A percentile compares a stretch with the other conserved stretches of the same genome.
Evolutionary conservation across 352 stramenopile genomes (phyloP).

Genomic region (Globisporangium abappressorium): DNA sequence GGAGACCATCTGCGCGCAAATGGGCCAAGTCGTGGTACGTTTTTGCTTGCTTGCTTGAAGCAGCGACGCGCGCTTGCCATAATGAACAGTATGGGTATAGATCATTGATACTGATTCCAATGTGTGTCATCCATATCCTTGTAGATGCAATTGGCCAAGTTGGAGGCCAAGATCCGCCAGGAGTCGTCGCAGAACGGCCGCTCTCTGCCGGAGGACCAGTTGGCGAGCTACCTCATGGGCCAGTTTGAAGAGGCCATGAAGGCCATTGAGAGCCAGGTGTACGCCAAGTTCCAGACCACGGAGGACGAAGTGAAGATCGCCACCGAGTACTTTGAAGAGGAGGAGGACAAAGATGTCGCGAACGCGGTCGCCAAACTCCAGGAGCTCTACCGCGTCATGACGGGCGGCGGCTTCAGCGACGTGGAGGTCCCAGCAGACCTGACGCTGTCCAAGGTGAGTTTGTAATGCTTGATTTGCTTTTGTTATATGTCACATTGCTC

Average conservation of each 20-base stretch:
- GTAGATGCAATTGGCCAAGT: constrained; percentile 84
- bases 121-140: constrained; percentile 2
- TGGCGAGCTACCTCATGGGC: constrained; percentile 87
- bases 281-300: constrained; percentile 87
- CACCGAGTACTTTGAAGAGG: constrained; percentile 87
- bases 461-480: neutral
- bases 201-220: constrained; percentile 75
- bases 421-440: constrained; percentile 81
- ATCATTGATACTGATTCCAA: constrained; percentile 4
- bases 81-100: neutral
- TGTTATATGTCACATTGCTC: neutral
- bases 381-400: constrained; percentile 88
- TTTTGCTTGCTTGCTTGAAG: neutral
- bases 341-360: constrained; percentile 84
- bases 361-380: constrained; percentile 83
- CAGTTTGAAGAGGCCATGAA: constrained; percentile 91
- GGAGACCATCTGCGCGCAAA: constrained; percentile 86
- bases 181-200: constrained; percentile 84
- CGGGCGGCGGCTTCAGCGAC: constrained; percentile 72
- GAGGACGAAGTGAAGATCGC: constrained; percentile 85
- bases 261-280: constrained; percentile 86
- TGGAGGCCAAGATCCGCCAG: constrained; percentile 87
- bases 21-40: constrained; percentile 86
- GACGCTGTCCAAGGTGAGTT: constrained; percentile 64
- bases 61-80: neutral